These are phyloP conservation scores for Stipa capillata DNA, from an alignment of 176 grass and related monocot genomes.

Conservation along the genomic window DNA sequence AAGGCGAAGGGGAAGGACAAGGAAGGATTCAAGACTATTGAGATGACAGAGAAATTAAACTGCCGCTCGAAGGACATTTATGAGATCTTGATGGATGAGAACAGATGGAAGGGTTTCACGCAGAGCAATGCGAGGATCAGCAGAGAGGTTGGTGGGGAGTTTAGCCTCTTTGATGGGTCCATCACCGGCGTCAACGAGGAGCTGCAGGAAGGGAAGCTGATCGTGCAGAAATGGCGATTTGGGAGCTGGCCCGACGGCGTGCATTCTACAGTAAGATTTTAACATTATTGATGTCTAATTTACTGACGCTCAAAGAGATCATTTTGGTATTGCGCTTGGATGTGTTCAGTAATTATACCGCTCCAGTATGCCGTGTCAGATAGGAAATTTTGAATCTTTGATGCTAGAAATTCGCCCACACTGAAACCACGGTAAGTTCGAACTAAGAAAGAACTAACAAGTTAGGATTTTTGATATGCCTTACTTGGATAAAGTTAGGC, in stretches of 20 bases:
- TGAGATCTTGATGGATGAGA: constrained; percentile 97
- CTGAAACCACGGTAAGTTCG: not conserved
- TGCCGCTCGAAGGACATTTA: constrained; percentile 79
- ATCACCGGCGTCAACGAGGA: constrained; percentile 87
- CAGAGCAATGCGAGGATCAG: constrained; percentile 93
- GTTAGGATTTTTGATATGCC: not conserved
- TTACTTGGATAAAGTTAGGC: not conserved
- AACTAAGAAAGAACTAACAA: not conserved
- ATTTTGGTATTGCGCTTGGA: not conserved
- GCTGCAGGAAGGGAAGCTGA: constrained; percentile 82
- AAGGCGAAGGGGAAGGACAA: constrained; percentile 64
- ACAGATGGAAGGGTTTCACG: constrained; percentile 95
- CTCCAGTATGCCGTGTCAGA: not conserved
- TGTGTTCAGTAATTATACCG: not conserved
- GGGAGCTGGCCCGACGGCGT: constrained; percentile 82
- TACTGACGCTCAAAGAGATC: not conserved
- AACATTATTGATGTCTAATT: not conserved
- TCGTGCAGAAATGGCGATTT: constrained; percentile 89
- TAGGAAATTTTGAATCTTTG: not conserved
- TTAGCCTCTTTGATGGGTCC: constrained; percentile 88
- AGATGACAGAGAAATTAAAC: constrained; percentile 84
- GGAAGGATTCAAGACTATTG: constrained; percentile 88
- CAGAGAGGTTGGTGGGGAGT: constrained; percentile 83
- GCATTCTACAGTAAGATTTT: constrained; percentile 51
- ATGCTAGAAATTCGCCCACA: not conserved